Base-by-base conservation (phyloP, 2,329 filamentous ascomycete genomes). In the Penicillium sp. region DNA sequence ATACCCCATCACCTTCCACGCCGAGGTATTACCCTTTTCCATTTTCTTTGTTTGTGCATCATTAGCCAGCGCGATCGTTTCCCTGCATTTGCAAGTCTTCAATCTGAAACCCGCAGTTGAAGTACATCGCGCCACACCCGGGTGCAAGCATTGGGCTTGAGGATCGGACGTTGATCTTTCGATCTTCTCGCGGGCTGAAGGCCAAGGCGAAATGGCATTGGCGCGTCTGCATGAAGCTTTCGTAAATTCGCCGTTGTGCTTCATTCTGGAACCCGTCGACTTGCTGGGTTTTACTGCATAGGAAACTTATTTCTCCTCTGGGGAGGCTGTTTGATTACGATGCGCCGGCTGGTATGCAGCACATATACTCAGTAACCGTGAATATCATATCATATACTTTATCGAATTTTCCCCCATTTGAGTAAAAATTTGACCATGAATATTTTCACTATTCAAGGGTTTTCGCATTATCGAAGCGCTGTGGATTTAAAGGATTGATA, bases 11-110 rank as follows among this genome's bases (percentile, higher is more conserved):
- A 55, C 39, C 31, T 47, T 46, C 45, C 33, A 26, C 48, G 49
- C 46, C 42, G 53, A 58, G 50, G 42, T 51, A 49, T 49, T 51
- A 52, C 29, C 21, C 36, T 24, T 24, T 51, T 38, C 38, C 28
- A 38, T 48, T 51, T 34, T 45, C 47, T 49, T 49, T 43, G 49
- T 39, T n/a, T 47, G 44, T 56, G 51, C 54, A 58, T 60, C 53
- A 53, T 60, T 65, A 66, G 62, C 62, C 60, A 50, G 49, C 54
- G 47, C 43, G 58, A 62, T 21, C 52, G 53, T 65, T 59, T 29
- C 43, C 44, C 46, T 59, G 52, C 55, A 50, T 58, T 46, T 59
- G 52, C 28, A 29, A 29, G 7, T 26, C 24, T 26, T 5, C 24
- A 26, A 26, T 26, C 24, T 26, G 24, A 5, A 29, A 50, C 57